These are phyloP conservation scores for Dactylellina sp. DNA, from an alignment of 2,329 filamentous ascomycete species.

Conservation along the genomic window DNA sequence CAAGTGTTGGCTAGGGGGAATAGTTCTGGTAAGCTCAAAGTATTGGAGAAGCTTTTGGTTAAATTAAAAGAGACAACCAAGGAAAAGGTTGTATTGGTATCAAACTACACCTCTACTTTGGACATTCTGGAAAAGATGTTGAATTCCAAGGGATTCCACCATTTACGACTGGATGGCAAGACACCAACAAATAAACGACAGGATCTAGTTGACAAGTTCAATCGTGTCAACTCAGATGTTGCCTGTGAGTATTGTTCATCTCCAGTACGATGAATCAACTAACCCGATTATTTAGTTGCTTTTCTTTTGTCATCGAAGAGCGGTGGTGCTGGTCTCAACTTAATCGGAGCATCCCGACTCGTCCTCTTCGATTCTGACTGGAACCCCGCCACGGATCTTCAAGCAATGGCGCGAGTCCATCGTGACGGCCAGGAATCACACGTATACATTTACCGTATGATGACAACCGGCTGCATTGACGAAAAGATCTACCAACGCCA, in stretches of 20 bases:
- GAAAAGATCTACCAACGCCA: conserved; percentile 82
- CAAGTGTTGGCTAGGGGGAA: conserved; percentile 64
- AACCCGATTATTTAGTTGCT: conserved; percentile 68
- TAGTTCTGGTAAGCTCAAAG: conserved; percentile 71
- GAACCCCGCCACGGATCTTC: conserved; percentile 79
- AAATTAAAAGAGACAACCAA: conserved; percentile 71
- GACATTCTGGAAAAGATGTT: conserved; percentile 75
- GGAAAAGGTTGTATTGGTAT: conserved; percentile 80
- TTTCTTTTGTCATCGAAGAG: conserved; percentile 80
- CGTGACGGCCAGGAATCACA: conserved; percentile 76
- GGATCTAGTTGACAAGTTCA: conserved; percentile 77
- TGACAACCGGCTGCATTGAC: conserved; percentile 76
- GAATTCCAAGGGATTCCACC: conserved; percentile 71
- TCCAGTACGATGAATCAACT: neutral
- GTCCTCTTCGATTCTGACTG: conserved; percentile 80
- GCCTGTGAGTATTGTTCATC: conserved; percentile 49
- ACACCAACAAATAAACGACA: conserved; percentile 75
- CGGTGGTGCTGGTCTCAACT: conserved; percentile 76
- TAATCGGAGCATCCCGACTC: conserved; percentile 77
- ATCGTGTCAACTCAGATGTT: conserved; percentile 64
- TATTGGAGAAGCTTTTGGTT: conserved; percentile 75
- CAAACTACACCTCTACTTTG: conserved; percentile 79
- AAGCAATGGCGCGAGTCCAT: conserved; percentile 80
- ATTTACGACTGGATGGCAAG: conserved; percentile 76
- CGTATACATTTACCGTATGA: conserved; percentile 76